phyloP scores from a whole-genome alignment of 495 filamentous ascomycete genomes.

The Xylaria cubensis region DNA sequence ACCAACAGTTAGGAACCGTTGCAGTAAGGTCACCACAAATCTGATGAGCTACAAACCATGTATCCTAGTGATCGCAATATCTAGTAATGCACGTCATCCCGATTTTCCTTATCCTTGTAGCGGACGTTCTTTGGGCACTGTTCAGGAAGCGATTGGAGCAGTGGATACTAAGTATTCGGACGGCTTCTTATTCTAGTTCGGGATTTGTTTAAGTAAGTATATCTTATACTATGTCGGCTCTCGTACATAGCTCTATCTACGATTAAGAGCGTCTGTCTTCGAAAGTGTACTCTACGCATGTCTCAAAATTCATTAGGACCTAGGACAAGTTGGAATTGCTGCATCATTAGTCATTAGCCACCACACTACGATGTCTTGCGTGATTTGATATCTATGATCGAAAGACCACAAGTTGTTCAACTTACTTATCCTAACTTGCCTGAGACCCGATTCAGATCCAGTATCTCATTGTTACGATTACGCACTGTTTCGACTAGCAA shows the following conservation, averaged over 20 bases:
- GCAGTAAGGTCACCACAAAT: not conserved
- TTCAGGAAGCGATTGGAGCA: not conserved
- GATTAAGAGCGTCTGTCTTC: not conserved
- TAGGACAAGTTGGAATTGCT: not conserved
- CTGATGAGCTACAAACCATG: not conserved
- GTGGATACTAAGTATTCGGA: too few relatives aligned
- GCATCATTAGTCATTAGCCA: not conserved
- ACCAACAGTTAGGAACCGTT: not conserved
- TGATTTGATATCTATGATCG: constrained; percentile 6
- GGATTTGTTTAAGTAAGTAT: not conserved
- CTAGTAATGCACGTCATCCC: constrained; percentile 20
- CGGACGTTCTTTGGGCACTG: not conserved
- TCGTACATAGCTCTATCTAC: not conserved
- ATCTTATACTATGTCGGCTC: too few relatives aligned
- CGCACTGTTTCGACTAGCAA: constrained; percentile 8
- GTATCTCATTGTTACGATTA: not conserved
- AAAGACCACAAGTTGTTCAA: not conserved
- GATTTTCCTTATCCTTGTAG: not conserved
- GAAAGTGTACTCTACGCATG: not conserved
- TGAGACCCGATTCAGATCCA: constrained; percentile 5
- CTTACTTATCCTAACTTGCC: not conserved
- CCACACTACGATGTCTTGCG: not conserved
- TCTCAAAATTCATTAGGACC: not conserved
- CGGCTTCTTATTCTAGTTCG: not conserved
- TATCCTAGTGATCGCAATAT: not conserved